Base-by-base conservation (phyloP, 2,329 filamentous ascomycete genomes). In the Diaporthe citri region DNA sequence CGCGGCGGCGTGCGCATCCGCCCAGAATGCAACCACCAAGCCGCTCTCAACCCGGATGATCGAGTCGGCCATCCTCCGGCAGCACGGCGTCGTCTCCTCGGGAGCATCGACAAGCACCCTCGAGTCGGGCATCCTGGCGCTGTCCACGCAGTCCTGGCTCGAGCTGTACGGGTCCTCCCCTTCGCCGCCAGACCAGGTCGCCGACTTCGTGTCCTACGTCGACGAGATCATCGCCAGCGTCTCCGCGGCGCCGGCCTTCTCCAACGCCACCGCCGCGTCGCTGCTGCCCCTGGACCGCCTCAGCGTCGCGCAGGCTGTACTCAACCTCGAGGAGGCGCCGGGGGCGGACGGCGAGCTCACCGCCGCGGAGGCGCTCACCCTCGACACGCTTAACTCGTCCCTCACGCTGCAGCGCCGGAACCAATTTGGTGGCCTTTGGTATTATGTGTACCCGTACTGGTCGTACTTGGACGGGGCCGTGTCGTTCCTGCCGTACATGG, bases 401-500 rank as follows among this genome's bases (percentile, higher is more conserved):
- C 67, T 77, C 25, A 64, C 60, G 25, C 43, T 75, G 20, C 74
- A 77, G 48, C 55, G 41, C 39, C 71, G 75, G 39, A 77, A 77
- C 51, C 51, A 75, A 17, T 46, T 75, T 10, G 75, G 77, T 28
- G 77, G 77, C 3, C 48, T 77, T 9, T 77, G 60, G 52, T 77
- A 77, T 59, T 77, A 74, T 39, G 69, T 71, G 28, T 77, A 77
- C 59, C 75, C 75, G 31, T 36, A 74, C 48, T 77, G 77, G 77
- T 76, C 74, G 46, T 77, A 77, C 39, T 64, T 79, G 2, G 71
- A 77, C 73, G 78, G 78, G 67, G 69, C 73, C n/a, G 76, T 75
- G 43, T 74, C 77, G 41, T 60, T 73, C 67, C 59, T 73, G 1
- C 87, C 88, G 31, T 89, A 84, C 80, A 88, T 88, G 87, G 85